Conservation (phyloP, 176 grass and related monocot genomes). For the Rhynchospora pubera region DNA sequence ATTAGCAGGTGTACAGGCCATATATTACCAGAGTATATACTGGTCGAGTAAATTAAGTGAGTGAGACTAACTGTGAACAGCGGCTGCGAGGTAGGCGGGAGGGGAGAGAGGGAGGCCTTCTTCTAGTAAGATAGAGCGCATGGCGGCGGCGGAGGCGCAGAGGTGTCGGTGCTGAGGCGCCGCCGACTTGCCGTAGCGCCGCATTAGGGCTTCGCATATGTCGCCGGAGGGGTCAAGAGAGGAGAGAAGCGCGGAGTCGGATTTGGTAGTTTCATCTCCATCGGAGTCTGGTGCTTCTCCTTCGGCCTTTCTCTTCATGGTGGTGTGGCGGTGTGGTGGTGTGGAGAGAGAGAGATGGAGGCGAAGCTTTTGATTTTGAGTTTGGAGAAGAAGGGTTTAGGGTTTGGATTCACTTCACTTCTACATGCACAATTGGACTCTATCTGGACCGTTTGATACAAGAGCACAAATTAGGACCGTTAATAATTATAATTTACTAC, state of each 20-base stretch:
- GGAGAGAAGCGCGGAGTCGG: constrained; percentile 15
- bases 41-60: background rate
- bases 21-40: background rate
- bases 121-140: constrained; percentile 78
- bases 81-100: constrained; percentile 51
- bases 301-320: constrained; percentile 43
- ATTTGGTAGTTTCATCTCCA: constrained; percentile 26
- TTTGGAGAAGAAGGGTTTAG: constrained; percentile 1
- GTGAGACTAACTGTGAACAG: constrained; percentile 25
- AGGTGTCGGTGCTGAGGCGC: constrained; percentile 92
- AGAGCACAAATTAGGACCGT: no score
- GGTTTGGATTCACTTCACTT: background rate
- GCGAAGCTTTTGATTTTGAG: background rate
- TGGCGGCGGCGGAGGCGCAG: constrained; percentile 81
- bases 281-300: constrained; percentile 19
- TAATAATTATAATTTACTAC: no score
- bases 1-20: background rate
- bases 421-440: background rate
- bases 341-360: background rate
- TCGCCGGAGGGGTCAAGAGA: constrained; percentile 54
- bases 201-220: constrained; percentile 58
- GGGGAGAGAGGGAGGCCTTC: constrained; percentile 48
- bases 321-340: constrained; percentile 8
- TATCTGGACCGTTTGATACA: no score
- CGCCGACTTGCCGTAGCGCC: constrained; percentile 78